These are phyloP conservation scores for Pseudoturritis turrita DNA, from an alignment of 345 rosid species.

Conservation along the genomic window DNA sequence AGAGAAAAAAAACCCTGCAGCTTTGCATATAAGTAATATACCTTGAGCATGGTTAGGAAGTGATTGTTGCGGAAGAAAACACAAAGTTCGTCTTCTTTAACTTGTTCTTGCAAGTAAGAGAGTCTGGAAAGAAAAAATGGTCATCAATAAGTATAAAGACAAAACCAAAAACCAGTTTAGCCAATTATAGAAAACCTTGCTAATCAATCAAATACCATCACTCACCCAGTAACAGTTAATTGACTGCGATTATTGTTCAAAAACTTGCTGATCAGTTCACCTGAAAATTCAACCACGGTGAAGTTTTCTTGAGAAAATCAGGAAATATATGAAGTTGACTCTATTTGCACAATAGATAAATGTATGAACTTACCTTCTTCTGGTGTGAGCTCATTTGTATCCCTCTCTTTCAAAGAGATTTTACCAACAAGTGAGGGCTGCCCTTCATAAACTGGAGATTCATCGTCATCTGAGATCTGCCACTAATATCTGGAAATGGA, in stretches of 20 bases:
- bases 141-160: not conserved
- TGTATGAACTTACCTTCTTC: conserved; percentile 51
- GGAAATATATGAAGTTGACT: not conserved
- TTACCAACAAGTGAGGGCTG: conserved; percentile 64
- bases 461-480: conserved; percentile 40
- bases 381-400: conserved; percentile 51
- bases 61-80: conserved; percentile 93
- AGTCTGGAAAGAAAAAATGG: conserved; percentile 49
- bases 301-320: conserved; percentile 14
- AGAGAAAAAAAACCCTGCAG: no score
- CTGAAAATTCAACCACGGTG: conserved; percentile 34
- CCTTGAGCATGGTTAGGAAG: conserved; percentile 95
- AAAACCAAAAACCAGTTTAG: not conserved
- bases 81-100: conserved; percentile 75
- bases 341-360: no score
- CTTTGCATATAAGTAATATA: conserved; percentile 29
- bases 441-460: conserved; percentile 57
- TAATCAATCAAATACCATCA: conserved; percentile 12
- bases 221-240: conserved; percentile 74
- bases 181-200: not conserved
- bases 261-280: conserved; percentile 60
- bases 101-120: conserved; percentile 57
- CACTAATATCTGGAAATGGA: conserved; percentile 43
- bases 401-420: conserved; percentile 39
- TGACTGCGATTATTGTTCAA: conserved; percentile 64